These are phyloP conservation scores for Neurospora pannonica DNA, from an alignment of 495 filamentous ascomycete genomes.

Conservation along the genomic window DNA sequence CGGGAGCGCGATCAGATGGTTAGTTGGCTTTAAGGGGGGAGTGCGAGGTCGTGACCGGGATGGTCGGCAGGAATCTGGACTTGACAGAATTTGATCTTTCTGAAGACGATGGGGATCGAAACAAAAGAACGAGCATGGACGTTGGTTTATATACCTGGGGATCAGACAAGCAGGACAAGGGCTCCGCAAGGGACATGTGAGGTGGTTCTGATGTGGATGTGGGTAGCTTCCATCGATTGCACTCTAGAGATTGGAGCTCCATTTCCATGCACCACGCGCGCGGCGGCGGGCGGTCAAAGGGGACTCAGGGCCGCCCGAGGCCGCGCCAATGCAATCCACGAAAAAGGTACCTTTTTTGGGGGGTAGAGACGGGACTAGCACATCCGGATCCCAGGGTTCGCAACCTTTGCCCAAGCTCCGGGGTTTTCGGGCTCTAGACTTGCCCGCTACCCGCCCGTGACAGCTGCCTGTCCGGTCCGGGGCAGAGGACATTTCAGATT, in stretches of 20 bases:
- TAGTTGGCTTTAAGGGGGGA: background rate
- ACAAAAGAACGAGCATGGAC: background rate
- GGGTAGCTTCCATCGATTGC: background rate
- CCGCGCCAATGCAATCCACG: background rate
- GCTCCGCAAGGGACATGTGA: background rate
- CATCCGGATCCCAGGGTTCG: background rate
- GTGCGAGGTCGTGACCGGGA: background rate
- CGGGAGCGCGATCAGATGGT: conserved; percentile 39
- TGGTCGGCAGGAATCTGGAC: background rate
- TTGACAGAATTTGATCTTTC: background rate
- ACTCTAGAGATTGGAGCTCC: background rate
- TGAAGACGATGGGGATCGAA: background rate
- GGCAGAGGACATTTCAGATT: background rate
- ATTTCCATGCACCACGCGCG: background rate
- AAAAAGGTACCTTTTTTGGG: background rate
- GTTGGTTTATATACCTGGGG: background rate
- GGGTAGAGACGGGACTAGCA: background rate
- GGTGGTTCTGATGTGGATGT: background rate
- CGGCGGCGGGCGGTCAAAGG: background rate
- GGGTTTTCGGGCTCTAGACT: background rate
- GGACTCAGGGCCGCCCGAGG: background rate
- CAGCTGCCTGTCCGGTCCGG: background rate
- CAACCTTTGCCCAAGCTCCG: background rate
- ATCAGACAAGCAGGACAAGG: background rate
- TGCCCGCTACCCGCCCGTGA: background rate